phyloP scores from a whole-genome alignment of 73 alveolate species.

The Blepharisma japonicum region DNA sequence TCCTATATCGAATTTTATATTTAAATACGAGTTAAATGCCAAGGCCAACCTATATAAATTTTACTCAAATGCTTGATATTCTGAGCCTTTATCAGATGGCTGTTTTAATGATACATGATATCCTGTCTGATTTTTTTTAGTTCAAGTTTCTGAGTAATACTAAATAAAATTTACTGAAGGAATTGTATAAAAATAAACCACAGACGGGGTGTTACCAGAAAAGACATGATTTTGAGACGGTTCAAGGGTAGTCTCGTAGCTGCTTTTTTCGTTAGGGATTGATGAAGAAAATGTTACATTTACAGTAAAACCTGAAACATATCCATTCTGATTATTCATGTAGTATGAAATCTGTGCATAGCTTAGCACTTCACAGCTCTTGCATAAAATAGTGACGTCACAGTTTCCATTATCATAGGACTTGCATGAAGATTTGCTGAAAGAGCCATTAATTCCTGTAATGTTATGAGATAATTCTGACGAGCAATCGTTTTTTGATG shows the following conservation, averaged over 20 bases:
- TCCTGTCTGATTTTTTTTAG: not conserved
- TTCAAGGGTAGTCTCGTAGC: not conserved
- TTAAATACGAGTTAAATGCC: not conserved
- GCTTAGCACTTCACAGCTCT: too few species aligned
- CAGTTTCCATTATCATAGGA: too few species aligned
- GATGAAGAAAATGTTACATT: not conserved
- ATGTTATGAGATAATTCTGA: too few species aligned
- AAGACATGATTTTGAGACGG: not conserved
- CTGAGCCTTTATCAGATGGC: not conserved
- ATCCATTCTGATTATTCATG: not conserved
- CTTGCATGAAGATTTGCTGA: too few species aligned
- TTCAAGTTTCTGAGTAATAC: not conserved
- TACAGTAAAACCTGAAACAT: not conserved
- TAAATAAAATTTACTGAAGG: conserved; percentile 26
- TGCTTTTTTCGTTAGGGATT: conserved; percentile 13
- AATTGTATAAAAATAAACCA: not conserved
- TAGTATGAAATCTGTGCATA: too few species aligned
- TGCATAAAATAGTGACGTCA: too few species aligned
- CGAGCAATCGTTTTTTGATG: too few species aligned
- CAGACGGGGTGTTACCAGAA: not conserved
- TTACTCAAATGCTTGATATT: not conserved
- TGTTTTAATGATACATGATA: not conserved
- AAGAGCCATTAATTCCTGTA: too few species aligned
- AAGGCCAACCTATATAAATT: not conserved
- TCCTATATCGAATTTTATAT: not conserved